phyloP scores from a whole-genome alignment of 106 monocot species.

The Cymbidium sinense region DNA sequence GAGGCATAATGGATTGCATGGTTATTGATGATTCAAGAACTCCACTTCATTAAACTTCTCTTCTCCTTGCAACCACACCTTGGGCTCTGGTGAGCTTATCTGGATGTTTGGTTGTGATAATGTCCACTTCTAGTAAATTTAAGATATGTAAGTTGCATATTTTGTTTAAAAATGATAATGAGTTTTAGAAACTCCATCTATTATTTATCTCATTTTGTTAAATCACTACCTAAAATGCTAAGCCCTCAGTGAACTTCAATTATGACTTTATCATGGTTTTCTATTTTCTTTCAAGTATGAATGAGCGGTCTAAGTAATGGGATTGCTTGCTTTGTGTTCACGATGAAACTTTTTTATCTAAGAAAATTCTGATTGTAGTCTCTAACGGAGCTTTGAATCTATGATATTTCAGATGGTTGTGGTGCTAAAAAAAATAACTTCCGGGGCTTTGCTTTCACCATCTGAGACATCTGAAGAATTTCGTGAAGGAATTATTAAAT shows the following conservation, averaged over 20 bases:
- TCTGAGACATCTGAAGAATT: constrained; percentile 79
- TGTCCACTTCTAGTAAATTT: background rate
- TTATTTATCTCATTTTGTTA: background rate
- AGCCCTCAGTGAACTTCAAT: background rate
- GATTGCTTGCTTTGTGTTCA: background rate
- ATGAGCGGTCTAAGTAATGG: background rate
- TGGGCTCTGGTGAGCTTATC: background rate
- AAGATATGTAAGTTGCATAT: background rate
- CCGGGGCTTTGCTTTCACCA: constrained; percentile 80
- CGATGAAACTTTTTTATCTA: background rate
- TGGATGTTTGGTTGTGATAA: background rate
- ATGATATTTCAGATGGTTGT: constrained; percentile 59
- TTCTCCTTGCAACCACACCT: background rate
- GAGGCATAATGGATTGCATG: no score
- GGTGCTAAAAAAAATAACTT: constrained; percentile 74
- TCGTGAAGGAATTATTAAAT: constrained; percentile 66
- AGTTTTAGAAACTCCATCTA: background rate
- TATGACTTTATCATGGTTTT: background rate
- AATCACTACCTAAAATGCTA: background rate
- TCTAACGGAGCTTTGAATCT: constrained; percentile 5
- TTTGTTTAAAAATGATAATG: no score
- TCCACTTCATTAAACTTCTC: no score
- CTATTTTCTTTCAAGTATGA: background rate
- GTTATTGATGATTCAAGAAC: no score
- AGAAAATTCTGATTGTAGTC: constrained; percentile 1